Evolutionary conservation across 352 stramenopile species (phyloP), one percentile per base, ranked within the genome.

Genomic region (Phytopythium aichiense): DNA sequence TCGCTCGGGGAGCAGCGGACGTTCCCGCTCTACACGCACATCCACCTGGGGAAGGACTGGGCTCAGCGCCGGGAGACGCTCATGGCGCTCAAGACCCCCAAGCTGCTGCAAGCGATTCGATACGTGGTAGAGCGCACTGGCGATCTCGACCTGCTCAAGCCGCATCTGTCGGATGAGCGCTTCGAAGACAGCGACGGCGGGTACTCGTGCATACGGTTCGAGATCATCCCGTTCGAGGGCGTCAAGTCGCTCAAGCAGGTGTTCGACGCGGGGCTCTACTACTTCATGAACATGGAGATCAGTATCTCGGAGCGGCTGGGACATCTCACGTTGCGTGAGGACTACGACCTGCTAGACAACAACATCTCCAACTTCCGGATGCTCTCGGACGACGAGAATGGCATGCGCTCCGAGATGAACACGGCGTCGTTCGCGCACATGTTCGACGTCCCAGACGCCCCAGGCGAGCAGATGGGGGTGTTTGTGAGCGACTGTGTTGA

Each of bases 221-320:
- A 58, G 6, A 53, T 68, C 15, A 58, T 71, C 16, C 66, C 60
- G 23, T 72, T 82, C 28, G 50, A 55, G 7, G 71, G 71, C 0
- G 66, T 76, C 16, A 31, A 56, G 30, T 80, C 64, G 22, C 61
- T 79, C 15, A 33, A 69, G 45, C 61, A 73, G 53, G 71, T 75
- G 59, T 79, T 63, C 37, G 71, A 82, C 20, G 74, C 72, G 11
- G 30, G 71, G 7, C 58, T 62, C 37, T 83, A 73, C 52, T 77
- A 67, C 52, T 62, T 77, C 13, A 66, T 58, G 33, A 83, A 80
- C 46, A 72, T 83, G 59, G 72, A 83, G 62, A 80, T 80, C 59
- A 72, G 63, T 8, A 69, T 83, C 13, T 71, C 71, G 0, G 74
- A 83, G 49, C 38, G 63, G 31, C 58, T 75, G 18, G 71, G 72